Conservation (phyloP, 441 rosid species). For the Gossypium aridum region DNA sequence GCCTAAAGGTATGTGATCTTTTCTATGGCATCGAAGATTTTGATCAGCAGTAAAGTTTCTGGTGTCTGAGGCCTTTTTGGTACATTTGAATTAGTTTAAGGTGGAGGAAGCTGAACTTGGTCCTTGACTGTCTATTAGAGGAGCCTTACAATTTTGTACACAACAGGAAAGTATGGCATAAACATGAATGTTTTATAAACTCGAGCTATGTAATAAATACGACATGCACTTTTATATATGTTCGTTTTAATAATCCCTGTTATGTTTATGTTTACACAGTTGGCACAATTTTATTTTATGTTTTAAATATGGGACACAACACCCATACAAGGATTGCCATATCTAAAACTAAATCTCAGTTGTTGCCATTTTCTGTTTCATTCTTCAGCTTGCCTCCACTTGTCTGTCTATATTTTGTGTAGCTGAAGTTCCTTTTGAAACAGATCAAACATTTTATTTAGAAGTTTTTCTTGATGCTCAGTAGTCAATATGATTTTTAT, state of each 20-base stretch:
- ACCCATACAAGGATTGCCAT: neutral
- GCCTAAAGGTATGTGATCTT: conserved; percentile 35
- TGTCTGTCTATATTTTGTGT: neutral
- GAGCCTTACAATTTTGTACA: neutral
- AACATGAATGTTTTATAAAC: neutral
- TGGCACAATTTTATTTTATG: neutral
- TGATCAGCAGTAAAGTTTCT: neutral
- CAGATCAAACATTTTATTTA: neutral
- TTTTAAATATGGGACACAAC: neutral
- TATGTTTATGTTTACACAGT: neutral
- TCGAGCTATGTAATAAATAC: neutral
- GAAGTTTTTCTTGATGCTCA: neutral
- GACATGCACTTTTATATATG: neutral
- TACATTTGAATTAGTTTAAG: neutral
- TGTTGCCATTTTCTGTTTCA: neutral
- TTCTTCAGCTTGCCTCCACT: neutral
- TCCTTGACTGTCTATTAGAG: neutral
- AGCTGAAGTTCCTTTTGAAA: neutral
- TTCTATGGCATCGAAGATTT: neutral
- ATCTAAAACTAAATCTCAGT: neutral
- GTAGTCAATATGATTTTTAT: neutral
- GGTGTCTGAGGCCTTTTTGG: neutral
- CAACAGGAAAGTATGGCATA: neutral
- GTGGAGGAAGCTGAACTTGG: neutral
- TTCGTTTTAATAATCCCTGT: neutral